phyloP scores from a whole-genome alignment of 2,329 filamentous ascomycete species.

The Zymoseptoria tritici region DNA sequence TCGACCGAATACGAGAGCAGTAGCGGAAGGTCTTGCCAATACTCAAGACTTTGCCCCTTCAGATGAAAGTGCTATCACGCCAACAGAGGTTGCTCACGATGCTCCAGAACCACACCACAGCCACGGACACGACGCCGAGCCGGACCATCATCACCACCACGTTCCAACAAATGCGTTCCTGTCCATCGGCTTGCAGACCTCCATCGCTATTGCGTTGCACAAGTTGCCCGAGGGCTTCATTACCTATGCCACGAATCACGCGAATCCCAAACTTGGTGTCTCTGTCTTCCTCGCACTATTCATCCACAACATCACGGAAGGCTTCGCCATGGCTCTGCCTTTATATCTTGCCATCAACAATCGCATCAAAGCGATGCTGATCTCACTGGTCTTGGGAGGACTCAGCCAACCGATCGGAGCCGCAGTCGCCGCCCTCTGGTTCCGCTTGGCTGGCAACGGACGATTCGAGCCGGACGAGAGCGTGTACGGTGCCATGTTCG shows the following conservation, averaged over 20 bases:
- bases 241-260: constrained; percentile 95
- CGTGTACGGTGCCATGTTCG: constrained; percentile 76
- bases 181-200: constrained; percentile 91
- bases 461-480: constrained; percentile 45
- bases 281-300: constrained; percentile 92
- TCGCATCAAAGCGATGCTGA: constrained; percentile 72
- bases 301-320: constrained; percentile 97
- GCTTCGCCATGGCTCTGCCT: constrained; percentile 87
- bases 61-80: constrained; percentile 14
- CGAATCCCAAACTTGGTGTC: constrained; percentile 79
- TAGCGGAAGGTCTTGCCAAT: constrained; percentile 8
- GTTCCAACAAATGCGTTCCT: constrained; percentile 91
- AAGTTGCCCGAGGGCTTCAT: constrained; percentile 86
- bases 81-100: constrained; percentile 5
- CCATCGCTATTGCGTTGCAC: constrained; percentile 88
- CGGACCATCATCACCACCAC: constrained; percentile 73
- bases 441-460: constrained; percentile 54
- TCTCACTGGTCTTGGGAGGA: constrained; percentile 76
- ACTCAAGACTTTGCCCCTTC: constrained; percentile 9
- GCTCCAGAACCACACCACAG: constrained; percentile 39
- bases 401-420: constrained; percentile 83
- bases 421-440: constrained; percentile 76
- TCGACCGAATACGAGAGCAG: constrained; percentile 9
- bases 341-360: constrained; percentile 84
- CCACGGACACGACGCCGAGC: constrained; percentile 60